phyloP scores from a whole-genome alignment of 1,284 basidiomycete species.

The Puccinia triticina region DNA sequence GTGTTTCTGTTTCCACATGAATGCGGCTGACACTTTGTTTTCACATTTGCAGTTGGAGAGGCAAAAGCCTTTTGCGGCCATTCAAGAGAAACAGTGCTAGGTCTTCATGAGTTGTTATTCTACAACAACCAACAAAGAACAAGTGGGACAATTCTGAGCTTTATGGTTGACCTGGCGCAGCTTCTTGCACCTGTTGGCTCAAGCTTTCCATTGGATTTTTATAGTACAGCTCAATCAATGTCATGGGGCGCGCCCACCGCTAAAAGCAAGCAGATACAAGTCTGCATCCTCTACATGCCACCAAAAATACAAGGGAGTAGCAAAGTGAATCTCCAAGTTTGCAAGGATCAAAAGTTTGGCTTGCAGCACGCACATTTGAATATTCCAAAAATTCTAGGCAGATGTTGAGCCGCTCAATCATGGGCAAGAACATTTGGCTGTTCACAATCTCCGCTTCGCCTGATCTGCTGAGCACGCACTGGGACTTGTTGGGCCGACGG shows the following conservation, averaged over 20 bases:
- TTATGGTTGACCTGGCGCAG: conserved; percentile 35
- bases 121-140: no score
- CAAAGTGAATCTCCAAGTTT: no score
- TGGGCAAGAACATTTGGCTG: conserved; percentile 83
- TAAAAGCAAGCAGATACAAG: conserved; percentile 84
- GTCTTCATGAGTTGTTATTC: no score
- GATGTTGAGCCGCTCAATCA: conserved; percentile 87
- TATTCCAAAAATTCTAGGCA: conserved; percentile 85
- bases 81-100: no score
- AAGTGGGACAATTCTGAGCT: no score
- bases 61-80: no score
- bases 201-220: conserved; percentile 73
- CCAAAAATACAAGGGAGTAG: conserved; percentile 62
- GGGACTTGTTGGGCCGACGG: conserved; percentile 84
- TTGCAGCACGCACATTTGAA: conserved; percentile 73
- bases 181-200: conserved; percentile 67
- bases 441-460: conserved; percentile 80
- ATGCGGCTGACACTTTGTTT: no score
- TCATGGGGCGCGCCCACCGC: conserved; percentile 94
- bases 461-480: conserved; percentile 85
- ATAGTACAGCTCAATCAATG: conserved; percentile 90
- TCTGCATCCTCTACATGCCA: conserved; percentile 86
- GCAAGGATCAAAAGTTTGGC: no score
- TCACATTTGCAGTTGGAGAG: no score
- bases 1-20: no score